Conservation (phyloP, 495 filamentous ascomycete species). For the Neurospora africana region DNA sequence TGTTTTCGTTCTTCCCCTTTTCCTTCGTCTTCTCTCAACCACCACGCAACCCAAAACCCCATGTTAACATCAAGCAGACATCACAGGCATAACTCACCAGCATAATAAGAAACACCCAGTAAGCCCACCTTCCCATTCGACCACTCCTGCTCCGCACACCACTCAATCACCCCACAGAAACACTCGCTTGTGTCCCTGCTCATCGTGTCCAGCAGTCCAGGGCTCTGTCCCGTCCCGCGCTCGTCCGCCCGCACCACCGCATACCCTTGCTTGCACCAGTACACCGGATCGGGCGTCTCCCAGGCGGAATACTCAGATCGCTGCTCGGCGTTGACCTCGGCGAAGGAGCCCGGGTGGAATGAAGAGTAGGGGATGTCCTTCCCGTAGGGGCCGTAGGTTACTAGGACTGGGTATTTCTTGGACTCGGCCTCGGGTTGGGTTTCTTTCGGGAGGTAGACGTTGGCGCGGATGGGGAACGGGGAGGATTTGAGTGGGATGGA, state of each 20-base stretch:
- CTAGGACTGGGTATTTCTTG: conserved; percentile 31
- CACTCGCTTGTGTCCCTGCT: conserved; percentile 45
- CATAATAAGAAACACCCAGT: conserved; percentile 53
- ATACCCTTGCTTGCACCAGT: conserved; percentile 53
- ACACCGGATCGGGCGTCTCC: conserved; percentile 55
- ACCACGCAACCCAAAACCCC: not conserved
- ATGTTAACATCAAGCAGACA: not conserved
- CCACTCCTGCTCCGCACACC: conserved; percentile 51
- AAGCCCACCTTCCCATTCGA: conserved; percentile 52
- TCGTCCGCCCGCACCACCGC: conserved; percentile 52
- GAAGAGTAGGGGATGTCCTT: conserved; percentile 48
- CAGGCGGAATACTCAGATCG: conserved; percentile 45
- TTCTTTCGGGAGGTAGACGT: conserved; percentile 25
- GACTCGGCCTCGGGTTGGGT: conserved; percentile 21
- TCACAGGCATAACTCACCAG: conserved; percentile 26
- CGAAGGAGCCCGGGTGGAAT: conserved; percentile 34
- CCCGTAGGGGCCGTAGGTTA: conserved; percentile 55
- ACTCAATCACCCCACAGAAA: conserved; percentile 55
- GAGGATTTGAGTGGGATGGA: conserved; percentile 20
- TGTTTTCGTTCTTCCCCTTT: not conserved
- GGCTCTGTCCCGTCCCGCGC: conserved; percentile 47
- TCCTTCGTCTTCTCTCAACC: not conserved
- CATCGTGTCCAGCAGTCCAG: conserved; percentile 51
- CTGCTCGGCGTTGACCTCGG: conserved; percentile 39
- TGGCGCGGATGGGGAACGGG: conserved; percentile 19